A percentile compares a stretch with the other conserved stretches of the same genome.
These are phyloP conservation scores for Brassica carinata DNA, from an alignment of 345 rosid species.

Conservation along the genomic window DNA sequence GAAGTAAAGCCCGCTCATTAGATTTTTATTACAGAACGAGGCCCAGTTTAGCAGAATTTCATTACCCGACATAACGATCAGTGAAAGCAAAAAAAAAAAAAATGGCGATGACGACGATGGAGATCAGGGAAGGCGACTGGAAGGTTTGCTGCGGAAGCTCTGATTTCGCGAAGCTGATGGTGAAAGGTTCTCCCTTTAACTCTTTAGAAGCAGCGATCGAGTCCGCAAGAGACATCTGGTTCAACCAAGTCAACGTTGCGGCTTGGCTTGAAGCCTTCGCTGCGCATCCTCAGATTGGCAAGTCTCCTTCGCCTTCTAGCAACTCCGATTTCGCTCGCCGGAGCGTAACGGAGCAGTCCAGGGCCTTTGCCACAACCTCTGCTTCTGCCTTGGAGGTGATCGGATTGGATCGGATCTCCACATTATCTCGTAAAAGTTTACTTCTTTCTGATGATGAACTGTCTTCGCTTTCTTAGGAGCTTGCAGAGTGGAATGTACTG, in stretches of 20 bases:
- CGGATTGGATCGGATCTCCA: not conserved
- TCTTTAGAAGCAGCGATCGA: slow-evolving; percentile 54
- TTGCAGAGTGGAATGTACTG: slow-evolving; percentile 67
- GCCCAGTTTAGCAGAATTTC: not conserved
- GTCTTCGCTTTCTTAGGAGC: slow-evolving; percentile 50
- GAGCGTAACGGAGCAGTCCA: slow-evolving; percentile 85
- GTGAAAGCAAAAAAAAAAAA: not conserved
- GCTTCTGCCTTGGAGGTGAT: slow-evolving; percentile 63
- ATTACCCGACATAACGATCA: not conserved
- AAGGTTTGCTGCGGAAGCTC: slow-evolving; percentile 84
- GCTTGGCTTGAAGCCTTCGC: slow-evolving; percentile 93
- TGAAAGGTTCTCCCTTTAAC: slow-evolving; percentile 56
- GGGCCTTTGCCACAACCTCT: slow-evolving; percentile 81
- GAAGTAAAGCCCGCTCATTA: too few relatives aligned
- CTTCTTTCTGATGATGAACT: slow-evolving; percentile 10
- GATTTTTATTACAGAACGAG: not conserved
- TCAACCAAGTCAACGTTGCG: slow-evolving; percentile 71
- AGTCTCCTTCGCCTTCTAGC: slow-evolving; percentile 47
- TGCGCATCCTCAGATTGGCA: slow-evolving; percentile 90
- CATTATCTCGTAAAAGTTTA: not conserved
- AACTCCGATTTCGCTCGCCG: slow-evolving; percentile 55
- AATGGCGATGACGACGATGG: slow-evolving; percentile 33
- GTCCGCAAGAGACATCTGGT: slow-evolving; percentile 78
- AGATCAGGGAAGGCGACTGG: slow-evolving; percentile 62
- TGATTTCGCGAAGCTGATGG: slow-evolving; percentile 67